phyloP scores from a whole-genome alignment of 192 early-diverging fungal genomes.

The Entophlyctis luteolus region DNA sequence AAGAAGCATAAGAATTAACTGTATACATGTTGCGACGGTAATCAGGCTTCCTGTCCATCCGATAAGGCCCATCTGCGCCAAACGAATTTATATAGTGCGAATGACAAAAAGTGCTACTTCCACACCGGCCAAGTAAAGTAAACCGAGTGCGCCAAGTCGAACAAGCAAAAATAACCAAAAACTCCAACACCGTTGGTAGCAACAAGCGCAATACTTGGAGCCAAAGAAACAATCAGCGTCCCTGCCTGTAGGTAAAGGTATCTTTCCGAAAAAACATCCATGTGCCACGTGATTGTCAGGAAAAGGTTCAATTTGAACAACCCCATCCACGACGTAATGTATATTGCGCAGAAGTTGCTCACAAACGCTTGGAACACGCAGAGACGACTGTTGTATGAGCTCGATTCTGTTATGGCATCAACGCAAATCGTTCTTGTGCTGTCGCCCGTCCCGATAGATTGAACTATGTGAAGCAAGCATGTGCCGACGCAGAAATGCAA shows the following conservation, averaged over 20 bases:
- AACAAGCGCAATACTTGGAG: neutral
- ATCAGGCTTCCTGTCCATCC: too few relatives aligned
- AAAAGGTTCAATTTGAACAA: neutral
- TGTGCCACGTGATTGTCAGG: neutral
- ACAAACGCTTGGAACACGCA: neutral
- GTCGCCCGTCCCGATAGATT: neutral
- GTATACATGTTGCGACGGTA: neutral
- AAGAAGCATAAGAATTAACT: too few relatives aligned
- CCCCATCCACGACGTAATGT: neutral
- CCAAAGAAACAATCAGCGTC: neutral
- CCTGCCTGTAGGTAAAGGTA: neutral
- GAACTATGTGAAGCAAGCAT: neutral
- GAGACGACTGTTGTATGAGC: neutral
- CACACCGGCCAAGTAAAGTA: neutral
- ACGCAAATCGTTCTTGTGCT: neutral
- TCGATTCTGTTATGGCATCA: constrained; percentile 1
- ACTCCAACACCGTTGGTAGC: neutral
- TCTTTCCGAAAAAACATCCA: neutral
- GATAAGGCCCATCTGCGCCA: too few relatives aligned
- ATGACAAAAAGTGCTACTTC: neutral
- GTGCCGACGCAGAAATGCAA: neutral
- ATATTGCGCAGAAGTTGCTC: neutral
- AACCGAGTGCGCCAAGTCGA: neutral
- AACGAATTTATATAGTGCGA: too few relatives aligned
- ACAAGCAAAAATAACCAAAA: neutral